Base-by-base conservation (phyloP, 176 grass and related monocot genomes). In the Paspalum notatum region DNA sequence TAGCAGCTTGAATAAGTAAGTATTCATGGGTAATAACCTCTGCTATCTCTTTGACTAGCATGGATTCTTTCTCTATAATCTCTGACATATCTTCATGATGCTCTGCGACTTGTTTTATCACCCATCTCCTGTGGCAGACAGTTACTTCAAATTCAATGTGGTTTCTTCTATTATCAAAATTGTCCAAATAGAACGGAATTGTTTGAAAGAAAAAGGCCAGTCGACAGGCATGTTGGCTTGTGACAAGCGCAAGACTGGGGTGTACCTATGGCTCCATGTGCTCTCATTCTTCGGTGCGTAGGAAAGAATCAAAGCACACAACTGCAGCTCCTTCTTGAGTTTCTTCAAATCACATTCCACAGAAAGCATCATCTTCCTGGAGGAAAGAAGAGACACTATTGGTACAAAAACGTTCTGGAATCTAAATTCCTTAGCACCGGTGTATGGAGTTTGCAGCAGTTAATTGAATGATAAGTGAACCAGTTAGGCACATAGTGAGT, bases 41-140 rank as follows among this genome's bases (percentile, higher is more conserved):
- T 72, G 87, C 90, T 72, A 93, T 93, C 74, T 93, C 84, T 85
- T 89, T 81, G 71, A 92, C 90, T 13, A 98, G 84, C 56, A 78
- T 60, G 81, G 95, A 98, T 82, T 94, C 92, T 22, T 84, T 85
- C 27, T 78, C 75, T 77, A 93, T 66, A 82, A 89, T 78, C 80
- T 83, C 90, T 3, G 75, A 54, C 13, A 87, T 65, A 67, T 89
- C 67, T 40, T 89, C 83, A 80, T 62, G 46, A 24, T 79, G 87
- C 15, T 87, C 81, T 68, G 85, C 86, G 80, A 98, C 57, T 48
- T 71, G 90, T 74, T 91, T 98, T 45, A 98, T 77, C 45, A 89
- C 87, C 95, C 95, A 98, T 80, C 92, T 98, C 90, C 92, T 95
- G 82, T 73, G 72, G 42, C 27, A 93, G 24, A 73, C 26, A 83